Evolutionary conservation across 139 green algal genomes (phyloP).

Genomic region (Coccomyxa sp.): DNA sequence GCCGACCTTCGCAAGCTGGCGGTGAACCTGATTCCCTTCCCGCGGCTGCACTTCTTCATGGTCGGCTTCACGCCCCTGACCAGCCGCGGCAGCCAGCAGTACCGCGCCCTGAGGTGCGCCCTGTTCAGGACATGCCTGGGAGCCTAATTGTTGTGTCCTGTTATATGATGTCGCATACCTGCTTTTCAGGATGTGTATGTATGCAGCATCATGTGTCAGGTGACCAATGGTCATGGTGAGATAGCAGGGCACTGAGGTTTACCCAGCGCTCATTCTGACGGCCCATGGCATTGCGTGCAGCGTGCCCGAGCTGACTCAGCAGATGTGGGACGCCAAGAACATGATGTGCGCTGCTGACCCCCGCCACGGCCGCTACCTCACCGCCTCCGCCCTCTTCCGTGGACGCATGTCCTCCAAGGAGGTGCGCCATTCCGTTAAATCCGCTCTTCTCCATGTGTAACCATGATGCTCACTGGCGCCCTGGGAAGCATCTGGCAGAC

Average conservation of each 20-base stretch:
- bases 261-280: too few relatives aligned
- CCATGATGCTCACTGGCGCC: too few relatives aligned
- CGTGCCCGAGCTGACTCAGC: slow-evolving; percentile 29
- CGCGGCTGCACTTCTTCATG: slow-evolving; percentile 97
- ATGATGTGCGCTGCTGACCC: slow-evolving; percentile 98
- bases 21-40: slow-evolving; percentile 93
- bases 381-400: slow-evolving; percentile 82
- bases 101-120: slow-evolving; percentile 86
- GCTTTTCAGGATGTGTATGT: too few relatives aligned
- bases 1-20: slow-evolving; percentile 89
- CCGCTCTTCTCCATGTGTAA: too few relatives aligned
- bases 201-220: too few relatives aligned
- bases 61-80: slow-evolving; percentile 93
- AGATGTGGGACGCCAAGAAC: slow-evolving; percentile 99
- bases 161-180: too few relatives aligned
- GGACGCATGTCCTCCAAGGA: slow-evolving; percentile 86
- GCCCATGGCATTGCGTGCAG: too few relatives aligned
- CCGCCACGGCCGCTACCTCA: slow-evolving; percentile 92
- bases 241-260: too few relatives aligned
- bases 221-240: too few relatives aligned
- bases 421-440: slow-evolving; percentile 17
- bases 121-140: too few relatives aligned
- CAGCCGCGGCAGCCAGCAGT: slow-evolving; percentile 87
- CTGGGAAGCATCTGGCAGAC: too few relatives aligned
- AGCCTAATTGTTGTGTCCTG: too few relatives aligned